Conservation (phyloP, 2,329 filamentous ascomycete species). For the Aspergillus costaricaensis region DNA sequence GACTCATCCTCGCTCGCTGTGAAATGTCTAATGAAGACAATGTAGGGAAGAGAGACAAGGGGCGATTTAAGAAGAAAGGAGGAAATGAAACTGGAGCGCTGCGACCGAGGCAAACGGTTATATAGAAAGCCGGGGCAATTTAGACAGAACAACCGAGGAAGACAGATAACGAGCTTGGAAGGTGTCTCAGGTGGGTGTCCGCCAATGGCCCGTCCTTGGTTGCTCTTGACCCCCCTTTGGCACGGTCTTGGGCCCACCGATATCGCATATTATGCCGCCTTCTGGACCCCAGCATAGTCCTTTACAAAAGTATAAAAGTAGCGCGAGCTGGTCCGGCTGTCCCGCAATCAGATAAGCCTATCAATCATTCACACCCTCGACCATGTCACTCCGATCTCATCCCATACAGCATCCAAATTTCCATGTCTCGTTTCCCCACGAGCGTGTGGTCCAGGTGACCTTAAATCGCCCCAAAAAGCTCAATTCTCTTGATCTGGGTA, state of each 20-base stretch:
- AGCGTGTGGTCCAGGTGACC: conserved; percentile 45
- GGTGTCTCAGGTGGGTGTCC: neutral
- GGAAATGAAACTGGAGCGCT: neutral
- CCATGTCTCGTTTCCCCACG: conserved; percentile 43
- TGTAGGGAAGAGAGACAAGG: neutral
- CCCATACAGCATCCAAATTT: conserved; percentile 14
- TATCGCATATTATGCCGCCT: neutral
- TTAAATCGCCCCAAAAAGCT: conserved; percentile 44
- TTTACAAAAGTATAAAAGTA: neutral
- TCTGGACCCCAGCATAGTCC: neutral
- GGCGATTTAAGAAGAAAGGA: neutral
- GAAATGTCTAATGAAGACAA: neutral
- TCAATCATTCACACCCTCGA: neutral
- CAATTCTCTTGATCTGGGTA: conserved; percentile 46
- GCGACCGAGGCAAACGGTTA: neutral
- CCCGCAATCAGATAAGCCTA: neutral
- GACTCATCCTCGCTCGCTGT: neutral
- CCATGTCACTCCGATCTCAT: neutral
- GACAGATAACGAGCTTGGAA: neutral
- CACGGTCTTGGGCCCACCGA: neutral
- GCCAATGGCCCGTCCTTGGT: neutral
- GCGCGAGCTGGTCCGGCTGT: neutral
- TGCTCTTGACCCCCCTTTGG: neutral
- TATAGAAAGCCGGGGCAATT: neutral
- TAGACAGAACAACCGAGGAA: neutral